Percentiles rank a stretch among this genome's conserved stretches.
Evolutionary conservation across 345 rosid genomes (phyloP).

Genomic region (Eucalyptus cladocalyx): DNA sequence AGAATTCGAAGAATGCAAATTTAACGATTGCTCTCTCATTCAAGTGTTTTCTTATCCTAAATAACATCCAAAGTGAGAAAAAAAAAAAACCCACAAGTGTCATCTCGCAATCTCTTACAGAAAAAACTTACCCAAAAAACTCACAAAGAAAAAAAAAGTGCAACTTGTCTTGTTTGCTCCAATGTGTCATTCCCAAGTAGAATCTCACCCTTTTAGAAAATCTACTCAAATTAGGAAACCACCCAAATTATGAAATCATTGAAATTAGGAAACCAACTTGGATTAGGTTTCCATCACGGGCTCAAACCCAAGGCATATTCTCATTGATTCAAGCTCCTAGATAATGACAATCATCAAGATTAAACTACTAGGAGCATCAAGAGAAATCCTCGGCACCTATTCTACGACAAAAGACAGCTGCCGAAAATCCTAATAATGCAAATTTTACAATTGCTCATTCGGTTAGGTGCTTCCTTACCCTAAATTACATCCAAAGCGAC

Average conservation of each 20-base stretch:
- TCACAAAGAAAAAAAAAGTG: background rate
- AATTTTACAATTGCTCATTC: too few relatives aligned
- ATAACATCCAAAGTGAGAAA: background rate
- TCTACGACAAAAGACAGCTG: too few relatives aligned
- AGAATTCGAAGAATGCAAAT: background rate
- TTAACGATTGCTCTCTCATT: background rate
- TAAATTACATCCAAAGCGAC: too few relatives aligned
- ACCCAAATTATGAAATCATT: background rate
- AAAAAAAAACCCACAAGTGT: background rate
- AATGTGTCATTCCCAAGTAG: background rate
- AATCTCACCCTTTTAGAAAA: background rate
- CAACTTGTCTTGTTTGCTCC: background rate
- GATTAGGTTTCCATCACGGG: background rate
- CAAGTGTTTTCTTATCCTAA: background rate
- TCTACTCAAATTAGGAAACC: background rate
- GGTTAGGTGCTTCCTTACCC: too few relatives aligned
- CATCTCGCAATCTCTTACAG: background rate
- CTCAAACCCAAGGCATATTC: background rate
- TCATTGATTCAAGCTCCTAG: background rate
- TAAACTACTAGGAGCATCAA: background rate
- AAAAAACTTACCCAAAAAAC: background rate
- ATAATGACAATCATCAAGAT: background rate
- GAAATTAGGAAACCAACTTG: background rate
- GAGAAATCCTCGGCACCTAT: background rate
- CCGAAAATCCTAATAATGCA: too few relatives aligned